Base-by-base conservation (phyloP, 768 basidiomycete species). In the Fibroporia radiculosa region DNA sequence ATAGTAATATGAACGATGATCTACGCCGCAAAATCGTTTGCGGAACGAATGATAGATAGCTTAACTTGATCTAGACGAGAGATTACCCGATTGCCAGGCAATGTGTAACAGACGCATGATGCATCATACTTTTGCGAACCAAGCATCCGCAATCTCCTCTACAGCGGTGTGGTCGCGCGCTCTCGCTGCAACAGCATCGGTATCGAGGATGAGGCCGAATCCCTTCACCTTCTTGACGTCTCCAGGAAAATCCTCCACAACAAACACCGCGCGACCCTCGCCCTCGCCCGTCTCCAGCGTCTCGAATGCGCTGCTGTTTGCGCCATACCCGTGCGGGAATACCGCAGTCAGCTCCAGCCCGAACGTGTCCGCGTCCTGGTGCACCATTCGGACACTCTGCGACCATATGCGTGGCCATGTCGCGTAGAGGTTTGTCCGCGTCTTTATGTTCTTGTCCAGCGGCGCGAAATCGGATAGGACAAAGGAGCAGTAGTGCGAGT, bases 251-350 rank as follows among this genome's bases (percentile, higher is more conserved):
- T 44, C 40, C 20, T 39, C 44, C 3, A 45, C 35, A 2, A 47
- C 29, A 24, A 48, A 52, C 41, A 44, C 47, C 12, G 41, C 41
- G 4, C 29, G 16, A 25, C 51, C 18, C 41, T 42, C 4, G 44
- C 45, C 5, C 34, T 34, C 13, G 27, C 43, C 20, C 35, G 14
- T 12, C 28, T 43, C 23, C 28, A 23, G 24, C 42, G 41, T 26
- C 42, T 43, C 45, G 45, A 51, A 51, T 6, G 50, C 42, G 8
- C 31, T 51, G 26, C 16, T 42, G 28, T 48, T 48, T 24, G 1
- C 4, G 8, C 71, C 68, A 36, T 64, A 70, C 4, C 70, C 68
- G 0, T 61, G 18, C 1, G 65, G 61, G 48, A 62, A 70, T 2
- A 67, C 52, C 3, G 48, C 46, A 5, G 63, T 57, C 2, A 56